Evolutionary conservation across 2,329 filamentous ascomycete species (phyloP), one percentile per base, ranked within the genome.

Genomic region (Sporothrix globosa): DNA sequence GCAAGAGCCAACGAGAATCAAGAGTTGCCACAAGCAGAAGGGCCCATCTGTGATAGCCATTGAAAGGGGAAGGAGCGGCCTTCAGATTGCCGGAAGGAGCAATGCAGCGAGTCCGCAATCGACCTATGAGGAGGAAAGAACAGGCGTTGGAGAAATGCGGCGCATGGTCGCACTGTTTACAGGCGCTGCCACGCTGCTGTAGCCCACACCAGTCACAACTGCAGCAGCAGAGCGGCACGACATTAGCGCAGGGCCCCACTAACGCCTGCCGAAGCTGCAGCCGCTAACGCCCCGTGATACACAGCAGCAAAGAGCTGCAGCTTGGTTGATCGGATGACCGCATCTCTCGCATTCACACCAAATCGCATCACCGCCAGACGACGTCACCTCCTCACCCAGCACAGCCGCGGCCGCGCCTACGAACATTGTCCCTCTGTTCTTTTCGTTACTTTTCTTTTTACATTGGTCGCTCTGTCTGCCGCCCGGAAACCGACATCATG

Each of bases 401-500:
- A 63, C 58, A 27, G 39, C 39, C 58, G 54, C 30, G 39, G 21
- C 39, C 39, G 58, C 58, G 21, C 34, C 34, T 61, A 44, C 58
- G 52, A 39, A 52, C 54, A 52, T 27, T 30, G 3, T 17, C 19
- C n/a, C 46, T 34, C 21, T 56, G 13, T 21, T 19, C 19, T 60
- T 60, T 5, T 60, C 21, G 9, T 3, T 17, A 19, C 5, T 7
- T 9, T 34, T 34, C 4, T 1, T 34, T 34, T 34, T 34, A 6
- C 9, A 34, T 34, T 34, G 34, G 34, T 6, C 5, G 34, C 34
- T 34, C 41, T 44, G 41, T 44, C 41, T 44, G 41, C 41, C 41
- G 19, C 46, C 10, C 53, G 34, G 52, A 56, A 46, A 34, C 52
- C 52, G n/a, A n/a, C 65, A 54, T 46, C 46, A 77, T 77, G 74